These are phyloP conservation scores for Nicotiana attenuata DNA, from an alignment of 257 asterid species.

Conservation along the genomic window DNA sequence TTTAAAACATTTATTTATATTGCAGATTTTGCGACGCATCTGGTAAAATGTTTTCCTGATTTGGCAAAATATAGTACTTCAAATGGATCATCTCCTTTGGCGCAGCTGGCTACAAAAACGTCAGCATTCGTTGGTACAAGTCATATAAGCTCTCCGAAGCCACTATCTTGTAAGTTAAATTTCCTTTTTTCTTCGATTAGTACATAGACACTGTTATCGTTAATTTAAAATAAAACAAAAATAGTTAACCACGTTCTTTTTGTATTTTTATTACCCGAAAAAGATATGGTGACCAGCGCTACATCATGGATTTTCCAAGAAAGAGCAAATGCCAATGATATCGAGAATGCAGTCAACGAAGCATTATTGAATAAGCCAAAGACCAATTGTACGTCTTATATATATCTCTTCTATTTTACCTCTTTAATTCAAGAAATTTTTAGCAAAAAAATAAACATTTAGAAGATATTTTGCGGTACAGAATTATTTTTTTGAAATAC, in stretches of 20 bases:
- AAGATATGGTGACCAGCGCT: not conserved
- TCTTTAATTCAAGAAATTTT: not conserved
- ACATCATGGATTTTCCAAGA: not conserved
- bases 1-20: not conserved
- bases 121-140: conserved; percentile 32
- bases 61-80: conserved; percentile 25
- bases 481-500: too few relatives aligned
- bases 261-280: not conserved
- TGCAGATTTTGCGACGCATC: conserved; percentile 36
- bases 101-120: conserved; percentile 32
- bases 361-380: not conserved
- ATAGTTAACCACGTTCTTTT: not conserved
- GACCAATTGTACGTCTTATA: not conserved
- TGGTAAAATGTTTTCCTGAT: conserved; percentile 24
- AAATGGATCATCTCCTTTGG: conserved; percentile 29
- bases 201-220: not conserved
- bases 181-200: not conserved
- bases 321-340: not conserved
- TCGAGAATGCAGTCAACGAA: not conserved
- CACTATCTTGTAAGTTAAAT: conserved; percentile 28
- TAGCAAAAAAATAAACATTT: too few relatives aligned
- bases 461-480: too few relatives aligned
- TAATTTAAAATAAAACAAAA: not conserved
- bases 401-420: not conserved
- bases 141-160: conserved; percentile 15